Percentiles rank a stretch among this genome's conserved stretches.
These are phyloP conservation scores for Cicer cuneatum DNA, from an alignment of 306 rosid species.

Conservation along the genomic window DNA sequence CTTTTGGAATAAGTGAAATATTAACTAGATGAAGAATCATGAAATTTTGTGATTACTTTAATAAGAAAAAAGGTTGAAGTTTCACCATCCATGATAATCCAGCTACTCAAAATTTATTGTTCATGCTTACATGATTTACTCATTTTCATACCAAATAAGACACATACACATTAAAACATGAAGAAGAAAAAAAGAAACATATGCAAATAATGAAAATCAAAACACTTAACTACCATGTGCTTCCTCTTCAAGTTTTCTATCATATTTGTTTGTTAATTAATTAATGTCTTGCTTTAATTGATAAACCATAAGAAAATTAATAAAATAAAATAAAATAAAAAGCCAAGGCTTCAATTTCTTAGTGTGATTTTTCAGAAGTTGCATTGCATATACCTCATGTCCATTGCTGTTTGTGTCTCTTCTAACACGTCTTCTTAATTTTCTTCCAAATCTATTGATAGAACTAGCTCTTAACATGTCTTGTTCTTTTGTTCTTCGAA, in stretches of 20 bases:
- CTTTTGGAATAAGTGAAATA: conserved; percentile 50
- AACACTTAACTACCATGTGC: conserved; percentile 23
- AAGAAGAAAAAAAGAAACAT: background rate
- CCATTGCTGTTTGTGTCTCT: conserved; percentile 92
- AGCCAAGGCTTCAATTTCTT: background rate
- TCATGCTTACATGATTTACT: background rate
- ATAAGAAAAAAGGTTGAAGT: conserved; percentile 37
- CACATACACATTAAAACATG: conserved; percentile 3
- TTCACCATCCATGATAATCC: conserved; percentile 35
- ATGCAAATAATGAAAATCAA: background rate
- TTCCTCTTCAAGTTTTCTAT: conserved; percentile 22
- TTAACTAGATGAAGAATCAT: conserved; percentile 41
- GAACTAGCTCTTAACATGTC: conserved; percentile 87
- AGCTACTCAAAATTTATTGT: conserved; percentile 29
- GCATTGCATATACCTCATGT: conserved; percentile 75
- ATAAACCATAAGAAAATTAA: background rate
- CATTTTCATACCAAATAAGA: conserved; percentile 28
- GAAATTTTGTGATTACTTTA: conserved; percentile 48
- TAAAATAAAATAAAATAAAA: background rate
- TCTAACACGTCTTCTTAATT: conserved; percentile 63
- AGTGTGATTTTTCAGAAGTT: background rate
- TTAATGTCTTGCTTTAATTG: background rate
- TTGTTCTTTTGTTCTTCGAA: conserved; percentile 78
- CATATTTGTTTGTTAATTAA: background rate
- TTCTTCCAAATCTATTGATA: conserved; percentile 77